A percentile compares a stretch with the other conserved stretches of the same genome.
phyloP scores from a whole-genome alignment of 1,284 basidiomycete species.

The Moniliella sp. region DNA sequence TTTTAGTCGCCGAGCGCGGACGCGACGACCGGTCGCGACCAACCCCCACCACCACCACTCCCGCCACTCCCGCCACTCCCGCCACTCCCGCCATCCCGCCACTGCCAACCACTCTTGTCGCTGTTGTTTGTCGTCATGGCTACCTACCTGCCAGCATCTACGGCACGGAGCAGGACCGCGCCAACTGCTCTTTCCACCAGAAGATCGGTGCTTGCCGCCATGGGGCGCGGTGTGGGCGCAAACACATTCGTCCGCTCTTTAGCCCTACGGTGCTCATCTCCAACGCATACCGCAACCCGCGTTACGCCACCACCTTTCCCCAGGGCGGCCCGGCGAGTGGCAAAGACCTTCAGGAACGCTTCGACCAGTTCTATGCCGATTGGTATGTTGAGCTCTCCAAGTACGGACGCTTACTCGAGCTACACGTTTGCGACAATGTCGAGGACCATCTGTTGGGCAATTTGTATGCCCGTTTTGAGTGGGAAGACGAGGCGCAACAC shows the following conservation, averaged over 20 bases:
- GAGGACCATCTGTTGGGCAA: slow-evolving; percentile 96
- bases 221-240: slow-evolving; percentile 83
- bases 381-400: slow-evolving; percentile 55
- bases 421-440: slow-evolving; percentile 93
- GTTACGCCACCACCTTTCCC: slow-evolving; percentile 57
- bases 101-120: too few relatives aligned
- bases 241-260: slow-evolving; percentile 90
- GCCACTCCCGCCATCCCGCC: too few relatives aligned
- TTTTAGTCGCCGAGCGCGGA: too few relatives aligned
- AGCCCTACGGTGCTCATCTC: slow-evolving; percentile 89
- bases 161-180: slow-evolving; percentile 57
- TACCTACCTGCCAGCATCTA: slow-evolving; percentile 28
- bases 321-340: slow-evolving; percentile 52
- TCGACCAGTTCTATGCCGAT: slow-evolving; percentile 91
- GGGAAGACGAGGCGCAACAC: slow-evolving; percentile 85
- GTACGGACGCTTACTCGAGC: slow-evolving; percentile 79
- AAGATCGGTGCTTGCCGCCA: slow-evolving; percentile 84
- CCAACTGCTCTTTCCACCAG: slow-evolving; percentile 85
- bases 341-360: slow-evolving; percentile 74
- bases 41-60: too few relatives aligned
- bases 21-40: too few relatives aligned
- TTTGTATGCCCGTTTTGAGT: slow-evolving; percentile 91
- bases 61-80: too few relatives aligned
- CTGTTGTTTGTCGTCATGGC: too few relatives aligned
- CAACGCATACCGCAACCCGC: slow-evolving; percentile 98